phyloP scores from a whole-genome alignment of 1,284 basidiomycete species.

The Malassezia dermatis region DNA sequence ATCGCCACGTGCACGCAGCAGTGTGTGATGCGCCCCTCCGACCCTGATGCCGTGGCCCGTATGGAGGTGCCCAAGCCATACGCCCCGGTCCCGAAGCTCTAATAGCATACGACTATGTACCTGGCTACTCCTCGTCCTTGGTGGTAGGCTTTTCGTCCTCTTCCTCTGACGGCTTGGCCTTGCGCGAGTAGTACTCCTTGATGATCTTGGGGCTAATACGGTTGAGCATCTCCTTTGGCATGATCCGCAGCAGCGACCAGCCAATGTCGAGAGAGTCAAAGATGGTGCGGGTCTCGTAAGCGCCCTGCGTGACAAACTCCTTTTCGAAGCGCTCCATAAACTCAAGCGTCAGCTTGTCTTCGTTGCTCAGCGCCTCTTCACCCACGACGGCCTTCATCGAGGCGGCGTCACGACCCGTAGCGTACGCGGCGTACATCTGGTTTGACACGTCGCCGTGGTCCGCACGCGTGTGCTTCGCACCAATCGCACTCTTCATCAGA shows the following conservation, averaged over 20 bases:
- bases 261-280: constrained; percentile 96
- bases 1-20: constrained; percentile 27
- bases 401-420: constrained; percentile 77
- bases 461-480: constrained; percentile 89
- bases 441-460: constrained; percentile 93
- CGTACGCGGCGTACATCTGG: constrained; percentile 47
- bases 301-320: constrained; percentile 55
- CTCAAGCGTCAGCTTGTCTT: constrained; percentile 55
- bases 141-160: constrained; percentile 21
- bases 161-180: constrained; percentile 22
- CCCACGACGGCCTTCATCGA: constrained; percentile 99
- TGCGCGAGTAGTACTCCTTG: constrained; percentile 45
- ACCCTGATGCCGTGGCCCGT: background rate
- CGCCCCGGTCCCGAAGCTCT: background rate
- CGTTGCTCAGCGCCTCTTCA: constrained; percentile 85
- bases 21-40: constrained; percentile 19
- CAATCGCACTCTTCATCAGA: constrained; percentile 99
- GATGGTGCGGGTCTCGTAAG: constrained; percentile 90
- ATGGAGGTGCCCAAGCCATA: background rate
- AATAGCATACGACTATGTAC: background rate
- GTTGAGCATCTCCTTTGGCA: constrained; percentile 97
- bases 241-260: constrained; percentile 91
- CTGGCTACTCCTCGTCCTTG: constrained; percentile 10
- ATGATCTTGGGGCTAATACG: constrained; percentile 52
- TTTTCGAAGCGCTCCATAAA: constrained; percentile 46